Conservation (phyloP, 768 basidiomycete genomes). For the Leucogyrophana mollusca region DNA sequence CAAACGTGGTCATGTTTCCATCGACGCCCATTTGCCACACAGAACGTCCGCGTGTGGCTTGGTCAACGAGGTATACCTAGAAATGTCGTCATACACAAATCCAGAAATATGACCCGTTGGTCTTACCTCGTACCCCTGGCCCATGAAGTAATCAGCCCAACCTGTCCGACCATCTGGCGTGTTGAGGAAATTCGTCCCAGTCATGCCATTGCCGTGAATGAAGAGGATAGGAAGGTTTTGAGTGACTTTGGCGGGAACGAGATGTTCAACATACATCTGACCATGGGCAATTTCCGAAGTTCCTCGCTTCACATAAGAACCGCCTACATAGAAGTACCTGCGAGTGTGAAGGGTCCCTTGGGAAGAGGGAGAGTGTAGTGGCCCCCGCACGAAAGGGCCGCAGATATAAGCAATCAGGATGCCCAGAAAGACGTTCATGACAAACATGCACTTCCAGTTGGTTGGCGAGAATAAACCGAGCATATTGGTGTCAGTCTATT, state of each 20-base stretch:
- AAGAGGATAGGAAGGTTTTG: constrained; percentile 43
- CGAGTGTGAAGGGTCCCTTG: constrained; percentile 42
- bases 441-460: background rate
- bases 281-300: constrained; percentile 39
- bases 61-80: constrained; percentile 45
- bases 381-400: background rate
- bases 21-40: constrained; percentile 40
- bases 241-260: constrained; percentile 38
- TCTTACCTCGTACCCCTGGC: constrained; percentile 48
- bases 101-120: background rate
- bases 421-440: no score
- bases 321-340: constrained; percentile 49
- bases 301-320: constrained; percentile 33
- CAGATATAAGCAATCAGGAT: no score
- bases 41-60: constrained; percentile 46
- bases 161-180: constrained; percentile 53
- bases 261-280: constrained; percentile 53
- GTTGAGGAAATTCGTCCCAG: constrained; percentile 50
- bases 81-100: constrained; percentile 1
- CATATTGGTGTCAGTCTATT: no score
- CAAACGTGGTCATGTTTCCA: constrained; percentile 30
- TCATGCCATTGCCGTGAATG: constrained; percentile 53
- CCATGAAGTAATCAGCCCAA: constrained; percentile 58
- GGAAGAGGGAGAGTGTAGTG: background rate
- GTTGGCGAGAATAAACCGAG: background rate